Percentiles rank a stretch among this genome's conserved stretches.
phyloP scores from a whole-genome alignment of 768 basidiomycete species.

The Lentinula detonsa region DNA sequence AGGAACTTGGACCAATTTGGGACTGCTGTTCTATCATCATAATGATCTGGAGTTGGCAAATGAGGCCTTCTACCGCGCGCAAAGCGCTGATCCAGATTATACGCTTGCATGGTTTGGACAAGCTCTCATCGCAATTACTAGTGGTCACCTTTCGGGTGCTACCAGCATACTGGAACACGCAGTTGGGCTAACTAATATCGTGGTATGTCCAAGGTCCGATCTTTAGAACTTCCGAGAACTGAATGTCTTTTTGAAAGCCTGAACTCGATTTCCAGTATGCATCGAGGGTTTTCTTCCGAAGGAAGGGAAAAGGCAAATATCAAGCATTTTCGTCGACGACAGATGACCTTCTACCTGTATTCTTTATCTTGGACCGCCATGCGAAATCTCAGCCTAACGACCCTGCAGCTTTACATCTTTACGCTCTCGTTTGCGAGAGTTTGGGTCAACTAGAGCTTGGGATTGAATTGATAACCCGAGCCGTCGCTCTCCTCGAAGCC shows the following conservation, averaged over 20 bases:
- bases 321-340: background rate
- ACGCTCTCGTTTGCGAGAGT: conserved; percentile 80
- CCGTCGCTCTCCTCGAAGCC: conserved; percentile 73
- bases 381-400: conserved; percentile 62
- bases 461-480: conserved; percentile 46
- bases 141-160: conserved; percentile 57
- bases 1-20: conserved; percentile 79
- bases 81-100: conserved; percentile 89
- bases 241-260: conserved; percentile 40
- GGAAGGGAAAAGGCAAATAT: conserved; percentile 17
- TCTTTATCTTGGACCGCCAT: conserved; percentile 79
- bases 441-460: conserved; percentile 67
- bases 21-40: conserved; percentile 78
- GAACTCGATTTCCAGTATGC: conserved; percentile 79
- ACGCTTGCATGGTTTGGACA: conserved; percentile 89
- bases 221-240: background rate
- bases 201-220: conserved; percentile 31
- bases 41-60: conserved; percentile 78
- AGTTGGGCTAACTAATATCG: conserved; percentile 46
- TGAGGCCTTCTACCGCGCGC: conserved; percentile 81
- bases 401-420: conserved; percentile 73
- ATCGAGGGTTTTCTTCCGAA: conserved; percentile 43
- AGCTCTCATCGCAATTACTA: conserved; percentile 58
- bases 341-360: conserved; percentile 63
- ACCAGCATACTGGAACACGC: conserved; percentile 70